Percentiles rank a stretch among this genome's conserved stretches.
Conservation (phyloP, 2,329 filamentous ascomycete genomes). For the Trichocomaceae sp. region DNA sequence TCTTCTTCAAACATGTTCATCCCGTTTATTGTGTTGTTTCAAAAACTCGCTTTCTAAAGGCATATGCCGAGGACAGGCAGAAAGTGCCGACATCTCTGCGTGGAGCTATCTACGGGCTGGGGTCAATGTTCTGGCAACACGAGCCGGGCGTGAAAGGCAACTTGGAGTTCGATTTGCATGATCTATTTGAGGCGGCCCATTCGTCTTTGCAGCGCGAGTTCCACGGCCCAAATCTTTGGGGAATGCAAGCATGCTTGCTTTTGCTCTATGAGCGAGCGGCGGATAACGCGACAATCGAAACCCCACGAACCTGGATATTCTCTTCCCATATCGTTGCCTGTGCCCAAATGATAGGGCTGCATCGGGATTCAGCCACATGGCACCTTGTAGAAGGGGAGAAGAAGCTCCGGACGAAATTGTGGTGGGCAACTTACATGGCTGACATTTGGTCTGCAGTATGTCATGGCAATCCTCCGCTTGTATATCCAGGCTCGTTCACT, state of each 20-base stretch:
- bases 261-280: constrained; percentile 43
- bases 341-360: constrained; percentile 44
- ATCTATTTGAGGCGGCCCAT: constrained; percentile 40
- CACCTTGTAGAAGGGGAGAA: constrained; percentile 38
- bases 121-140: constrained; percentile 38
- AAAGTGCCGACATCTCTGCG: constrained; percentile 41
- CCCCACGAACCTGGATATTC: constrained; percentile 41
- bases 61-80: constrained; percentile 33
- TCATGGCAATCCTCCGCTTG: constrained; percentile 45
- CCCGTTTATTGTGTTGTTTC: constrained; percentile 41
- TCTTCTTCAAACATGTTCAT: constrained; percentile 45
- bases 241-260: constrained; percentile 43
- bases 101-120: constrained; percentile 42
- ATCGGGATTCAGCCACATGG: constrained; percentile 41
- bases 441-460: constrained; percentile 44
- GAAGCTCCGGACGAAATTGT: constrained; percentile 38
- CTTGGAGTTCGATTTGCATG: constrained; percentile 37
- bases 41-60: constrained; percentile 39
- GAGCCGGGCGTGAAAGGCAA: constrained; percentile 26
- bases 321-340: constrained; percentile 40
- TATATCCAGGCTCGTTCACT: constrained; percentile 36
- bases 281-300: constrained; percentile 43
- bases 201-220: constrained; percentile 41
- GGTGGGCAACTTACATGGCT: constrained; percentile 41
- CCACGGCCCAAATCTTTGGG: constrained; percentile 43